Evolutionary conservation across 331 rosid genomes (phyloP), one percentile per base, ranked within the genome.

Genomic region (Saraca asoca): DNA sequence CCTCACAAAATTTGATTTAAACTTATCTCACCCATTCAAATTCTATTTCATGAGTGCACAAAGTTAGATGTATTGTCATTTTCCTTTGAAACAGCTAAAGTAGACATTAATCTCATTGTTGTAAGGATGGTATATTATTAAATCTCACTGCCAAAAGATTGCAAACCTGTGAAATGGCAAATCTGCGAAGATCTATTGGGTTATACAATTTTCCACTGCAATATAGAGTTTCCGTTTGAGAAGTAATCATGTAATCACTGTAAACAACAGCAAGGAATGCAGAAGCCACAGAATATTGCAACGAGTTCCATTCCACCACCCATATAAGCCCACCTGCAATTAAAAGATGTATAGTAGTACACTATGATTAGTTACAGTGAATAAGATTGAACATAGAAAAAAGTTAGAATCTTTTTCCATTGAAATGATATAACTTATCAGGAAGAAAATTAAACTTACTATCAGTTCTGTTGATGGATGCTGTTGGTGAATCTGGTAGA

Each of bases 401-500:
- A 18, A 34, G 20, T 7, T 10, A 19, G 34, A 17, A 51, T 15
- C 2, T 2, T 19, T 14, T 3, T 37, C 31, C 7, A 34, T 29
- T 31, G 20, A 72, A 65, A 64, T 64, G 70, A 6, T 31, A 41
- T 0, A 52, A n/a, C n/a, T n/a, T n/a, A n/a, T n/a, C n/a, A 8
- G 17, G 68, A 66, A 11, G 62, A 71, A 13, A 42, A 39, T 17
- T 2, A 44, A 68, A 31, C 69, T 48, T 85, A 88, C 96, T 75
- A 16, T 83, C 58, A 33, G 86, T 84, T 82, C 91, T 72, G 72
- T 70, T 75, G 61, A 86, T 38, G 61, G 87, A 75, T 58, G 86
- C 77, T 17, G 80, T 80, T 60, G 87, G 96, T n/a, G 96, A 89
- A 77, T 86, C 83, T 6, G 87, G 91, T 8, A 89, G 73, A 60